Percentiles rank a stretch among this genome's conserved stretches.
These are phyloP conservation scores for Podaxis rugospora DNA, from an alignment of 768 basidiomycete genomes.

Conservation along the genomic window DNA sequence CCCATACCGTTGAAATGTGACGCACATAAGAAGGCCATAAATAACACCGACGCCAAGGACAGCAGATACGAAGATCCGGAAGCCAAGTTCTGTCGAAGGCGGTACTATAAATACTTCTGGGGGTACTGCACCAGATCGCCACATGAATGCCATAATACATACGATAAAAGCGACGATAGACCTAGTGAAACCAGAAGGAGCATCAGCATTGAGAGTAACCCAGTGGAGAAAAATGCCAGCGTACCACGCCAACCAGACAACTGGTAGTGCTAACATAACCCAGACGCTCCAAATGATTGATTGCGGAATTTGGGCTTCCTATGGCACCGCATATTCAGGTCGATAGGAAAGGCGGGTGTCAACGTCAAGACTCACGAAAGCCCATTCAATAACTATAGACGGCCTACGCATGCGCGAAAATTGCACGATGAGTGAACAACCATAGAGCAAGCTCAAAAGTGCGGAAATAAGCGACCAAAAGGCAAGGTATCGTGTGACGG, in stretches of 20 bases:
- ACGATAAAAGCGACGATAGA: slow-evolving; percentile 2
- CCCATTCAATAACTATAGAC: slow-evolving; percentile 57
- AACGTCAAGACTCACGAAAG: slow-evolving; percentile 33
- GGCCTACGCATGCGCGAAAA: slow-evolving; percentile 61
- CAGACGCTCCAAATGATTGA: slow-evolving; percentile 53
- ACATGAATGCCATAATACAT: slow-evolving; percentile 12
- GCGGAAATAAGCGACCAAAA: slow-evolving; percentile 53
- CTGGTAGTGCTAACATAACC: slow-evolving; percentile 60
- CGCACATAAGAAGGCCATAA: not conserved
- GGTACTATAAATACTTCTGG: not conserved
- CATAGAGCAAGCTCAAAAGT: slow-evolving; percentile 56
- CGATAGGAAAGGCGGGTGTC: not conserved
- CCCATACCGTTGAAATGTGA: slow-evolving; percentile 19
- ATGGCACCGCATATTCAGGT: not conserved
- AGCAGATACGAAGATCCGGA: not conserved
- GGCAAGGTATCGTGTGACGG: slow-evolving; percentile 48
- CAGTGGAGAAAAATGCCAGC: not conserved
- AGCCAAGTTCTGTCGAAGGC: not conserved
- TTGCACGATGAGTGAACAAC: slow-evolving; percentile 58
- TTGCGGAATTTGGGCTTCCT: slow-evolving; percentile 44
- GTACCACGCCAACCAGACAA: slow-evolving; percentile 57
- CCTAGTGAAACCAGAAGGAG: not conserved
- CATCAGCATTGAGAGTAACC: not conserved
- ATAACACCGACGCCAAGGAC: not conserved
- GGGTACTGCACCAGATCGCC: not conserved